These are phyloP conservation scores for Dalechampia spathulata DNA, from an alignment of 441 rosid genomes.

Conservation along the genomic window DNA sequence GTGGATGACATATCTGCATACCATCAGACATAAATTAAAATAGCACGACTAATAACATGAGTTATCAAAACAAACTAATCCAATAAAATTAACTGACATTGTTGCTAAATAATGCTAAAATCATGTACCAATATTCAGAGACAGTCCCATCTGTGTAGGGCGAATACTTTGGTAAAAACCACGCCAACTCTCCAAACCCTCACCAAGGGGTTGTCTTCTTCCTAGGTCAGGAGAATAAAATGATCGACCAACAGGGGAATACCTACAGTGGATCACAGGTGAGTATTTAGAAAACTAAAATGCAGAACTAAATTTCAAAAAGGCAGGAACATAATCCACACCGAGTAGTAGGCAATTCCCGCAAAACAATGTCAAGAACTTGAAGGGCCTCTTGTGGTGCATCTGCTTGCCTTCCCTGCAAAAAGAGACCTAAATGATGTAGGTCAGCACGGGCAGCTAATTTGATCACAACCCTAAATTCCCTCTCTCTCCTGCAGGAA, in stretches of 20 bases:
- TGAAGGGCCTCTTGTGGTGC: conserved; percentile 98
- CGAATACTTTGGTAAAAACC: conserved; percentile 98
- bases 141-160: conserved; percentile 94
- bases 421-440: conserved; percentile 75
- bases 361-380: conserved; percentile 93
- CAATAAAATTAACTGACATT: too few species aligned
- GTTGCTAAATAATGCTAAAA: background rate
- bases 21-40: background rate
- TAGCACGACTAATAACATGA: background rate
- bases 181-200: conserved; percentile 97
- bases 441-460: conserved; percentile 91
- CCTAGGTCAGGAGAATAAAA: conserved; percentile 85
- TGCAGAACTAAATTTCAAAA: background rate
- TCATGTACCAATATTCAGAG: conserved; percentile 68
- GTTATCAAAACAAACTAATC: too few species aligned
- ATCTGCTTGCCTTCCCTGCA: conserved; percentile 85
- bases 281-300: background rate
- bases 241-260: conserved; percentile 84
- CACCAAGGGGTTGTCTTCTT: conserved; percentile 76
- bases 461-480: conserved; percentile 70
- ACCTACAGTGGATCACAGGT: conserved; percentile 35
- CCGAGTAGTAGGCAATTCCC: conserved; percentile 85
- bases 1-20: conserved; percentile 89
- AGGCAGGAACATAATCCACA: conserved; percentile 18
- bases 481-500: conserved; percentile 64